Evolutionary conservation across 1,284 basidiomycete species (phyloP), one percentile per base, ranked within the genome.

Genomic region (Cerrena zonata): DNA sequence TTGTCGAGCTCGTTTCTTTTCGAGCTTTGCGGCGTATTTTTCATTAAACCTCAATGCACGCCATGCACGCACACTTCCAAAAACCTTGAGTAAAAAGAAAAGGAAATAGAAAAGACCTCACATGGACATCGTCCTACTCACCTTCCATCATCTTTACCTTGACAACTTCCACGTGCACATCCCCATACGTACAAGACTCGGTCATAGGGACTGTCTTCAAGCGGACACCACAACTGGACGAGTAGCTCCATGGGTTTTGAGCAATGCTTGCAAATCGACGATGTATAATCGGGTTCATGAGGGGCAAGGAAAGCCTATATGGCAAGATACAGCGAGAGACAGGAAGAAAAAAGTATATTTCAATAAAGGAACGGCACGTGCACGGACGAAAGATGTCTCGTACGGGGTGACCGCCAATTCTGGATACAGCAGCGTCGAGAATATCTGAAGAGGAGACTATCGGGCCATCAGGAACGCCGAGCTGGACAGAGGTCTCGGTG

Each of bases 351-450:
- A 25, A 51, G 57, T 57, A 47, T 54, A 58, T 62, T n/a, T 63
- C 55, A 66, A 64, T 59, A 59, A 51, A 38, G 38, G 53, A 37
- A 54, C 76, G 45, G 75, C 80, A 62, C 76, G 69, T 59, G 77
- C 30, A 42, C 36, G 56, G 55, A 65, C 64, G 54, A 62, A 66
- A 61, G 61, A 68, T 57, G 66, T 65, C 67, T 78, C 87, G 78
- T 84, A 91, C 89, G 78, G 89, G 89, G 73, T 76, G 78, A 64
- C 89, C 89, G 64, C 89, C 89, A 58, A 91, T 84, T 68, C 89
- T 84, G 66, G 89, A 91, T 58, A 91, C 86, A 52, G 84, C 82
- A 46, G 79, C 84, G 67, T 91, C 88, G 55, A 65, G 66, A 55
- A 84, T 63, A 63, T 90, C 86, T 41, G 70, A 61, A 51, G 73